These are phyloP conservation scores for Phialophora macrospora DNA, from an alignment of 2,329 filamentous ascomycete genomes.

Conservation along the genomic window DNA sequence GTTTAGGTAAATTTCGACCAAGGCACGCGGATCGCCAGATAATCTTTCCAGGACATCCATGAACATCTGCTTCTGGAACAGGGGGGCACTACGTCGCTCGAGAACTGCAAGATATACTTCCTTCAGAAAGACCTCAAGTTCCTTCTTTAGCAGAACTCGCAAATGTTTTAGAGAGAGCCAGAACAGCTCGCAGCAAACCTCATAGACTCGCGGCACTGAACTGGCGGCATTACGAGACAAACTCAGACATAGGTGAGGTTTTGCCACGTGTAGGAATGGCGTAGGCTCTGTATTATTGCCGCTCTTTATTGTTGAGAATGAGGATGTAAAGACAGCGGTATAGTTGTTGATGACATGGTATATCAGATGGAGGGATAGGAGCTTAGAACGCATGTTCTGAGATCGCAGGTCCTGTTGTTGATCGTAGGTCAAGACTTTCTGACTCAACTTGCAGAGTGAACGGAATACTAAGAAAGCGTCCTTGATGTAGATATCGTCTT, in stretches of 20 bases:
- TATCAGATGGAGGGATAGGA: slow-evolving; percentile 92
- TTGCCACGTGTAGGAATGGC: slow-evolving; percentile 89
- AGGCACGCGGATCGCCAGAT: slow-evolving; percentile 79
- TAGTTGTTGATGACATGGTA: slow-evolving; percentile 96
- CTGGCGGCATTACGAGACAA: slow-evolving; percentile 94
- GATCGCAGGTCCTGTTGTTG: slow-evolving; percentile 91
- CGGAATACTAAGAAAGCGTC: slow-evolving; percentile 97
- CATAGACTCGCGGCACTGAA: slow-evolving; percentile 88
- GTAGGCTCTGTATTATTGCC: slow-evolving; percentile 82
- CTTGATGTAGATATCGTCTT: slow-evolving; percentile 93
- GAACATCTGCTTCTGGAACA: slow-evolving; percentile 91
- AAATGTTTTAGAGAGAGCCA: slow-evolving; percentile 96
- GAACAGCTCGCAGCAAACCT: slow-evolving; percentile 95
- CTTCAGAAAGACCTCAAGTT: slow-evolving; percentile 96
- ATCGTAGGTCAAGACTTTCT: slow-evolving; percentile 85
- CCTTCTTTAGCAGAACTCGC: slow-evolving; percentile 95
- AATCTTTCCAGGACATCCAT: slow-evolving; percentile 83
- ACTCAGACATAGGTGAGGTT: slow-evolving; percentile 94
- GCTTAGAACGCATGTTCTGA: slow-evolving; percentile 95
- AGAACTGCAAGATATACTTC: slow-evolving; percentile 94
- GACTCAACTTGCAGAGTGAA: slow-evolving; percentile 96
- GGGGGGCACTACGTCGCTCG: slow-evolving; percentile 81
- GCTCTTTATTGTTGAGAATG: slow-evolving; percentile 87
- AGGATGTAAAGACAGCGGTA: slow-evolving; percentile 86
- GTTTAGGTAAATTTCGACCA: slow-evolving; percentile 96